phyloP scores from a whole-genome alignment of 1,139 yeast species.

The Candida frijolesensis region DNA sequence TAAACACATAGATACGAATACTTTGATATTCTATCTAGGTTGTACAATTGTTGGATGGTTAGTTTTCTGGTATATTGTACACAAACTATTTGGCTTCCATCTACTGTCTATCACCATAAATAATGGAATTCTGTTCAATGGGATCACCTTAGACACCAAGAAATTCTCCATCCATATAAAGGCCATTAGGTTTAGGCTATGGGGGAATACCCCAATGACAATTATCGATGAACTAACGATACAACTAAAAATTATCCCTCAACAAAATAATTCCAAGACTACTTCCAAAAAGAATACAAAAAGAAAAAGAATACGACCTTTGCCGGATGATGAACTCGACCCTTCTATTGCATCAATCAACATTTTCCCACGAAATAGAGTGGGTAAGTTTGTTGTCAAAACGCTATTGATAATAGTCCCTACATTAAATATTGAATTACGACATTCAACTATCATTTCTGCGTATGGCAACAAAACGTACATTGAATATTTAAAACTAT shows the following conservation, averaged over 20 bases:
- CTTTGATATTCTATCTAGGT: constrained; percentile 8
- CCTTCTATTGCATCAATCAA: constrained; percentile 9
- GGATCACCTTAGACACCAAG: constrained; percentile 24
- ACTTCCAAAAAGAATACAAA: not conserved
- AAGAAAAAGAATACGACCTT: constrained; percentile 1
- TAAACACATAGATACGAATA: constrained; percentile 6
- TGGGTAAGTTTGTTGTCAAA: constrained; percentile 17
- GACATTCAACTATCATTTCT: constrained; percentile 21
- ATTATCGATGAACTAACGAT: constrained; percentile 31
- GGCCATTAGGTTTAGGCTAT: constrained; percentile 36
- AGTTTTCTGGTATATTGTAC: constrained; percentile 29
- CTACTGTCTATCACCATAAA: constrained; percentile 35
- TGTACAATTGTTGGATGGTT: constrained; percentile 9
- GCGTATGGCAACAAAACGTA: constrained; percentile 16
- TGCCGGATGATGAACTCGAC: constrained; percentile 3
- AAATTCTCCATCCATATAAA: constrained; percentile 20
- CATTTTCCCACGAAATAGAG: constrained; percentile 22
- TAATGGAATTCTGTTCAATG: constrained; percentile 44
- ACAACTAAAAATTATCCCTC: constrained; percentile 2
- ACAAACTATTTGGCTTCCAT: constrained; percentile 35
- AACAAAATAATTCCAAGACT: not conserved
- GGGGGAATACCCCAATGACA: constrained; percentile 43
- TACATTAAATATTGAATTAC: constrained; percentile 28
- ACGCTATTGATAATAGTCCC: constrained; percentile 28
- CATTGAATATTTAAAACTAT: constrained; percentile 28